phyloP scores from a whole-genome alignment of 2,329 filamentous ascomycete genomes.

The Penicillium sp. region DNA sequence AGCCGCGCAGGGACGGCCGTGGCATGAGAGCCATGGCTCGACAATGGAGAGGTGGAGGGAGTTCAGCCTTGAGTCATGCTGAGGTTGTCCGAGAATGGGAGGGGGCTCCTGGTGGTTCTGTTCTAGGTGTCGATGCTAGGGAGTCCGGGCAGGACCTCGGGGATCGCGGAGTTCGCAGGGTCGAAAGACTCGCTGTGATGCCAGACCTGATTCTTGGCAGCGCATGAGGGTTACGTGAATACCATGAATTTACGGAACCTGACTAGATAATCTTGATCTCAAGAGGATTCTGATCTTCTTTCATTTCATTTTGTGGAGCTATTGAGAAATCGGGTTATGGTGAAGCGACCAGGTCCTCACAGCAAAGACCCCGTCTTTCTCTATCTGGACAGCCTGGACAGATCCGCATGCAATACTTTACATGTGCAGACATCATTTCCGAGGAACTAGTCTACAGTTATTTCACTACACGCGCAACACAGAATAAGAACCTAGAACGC shows the following conservation, averaged over 20 bases:
- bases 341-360: neutral
- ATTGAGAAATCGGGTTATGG: neutral
- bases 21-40: conserved; percentile 35
- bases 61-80: conserved; percentile 20
- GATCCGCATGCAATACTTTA: neutral
- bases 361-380: neutral
- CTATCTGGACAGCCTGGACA: neutral
- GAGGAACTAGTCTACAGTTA: neutral
- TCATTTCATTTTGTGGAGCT: neutral
- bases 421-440: neutral
- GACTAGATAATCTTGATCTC: neutral
- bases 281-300: neutral
- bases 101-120: neutral
- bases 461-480: neutral
- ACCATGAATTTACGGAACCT: neutral
- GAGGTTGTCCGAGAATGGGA: conserved; percentile 12
- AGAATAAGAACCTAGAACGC: too few species aligned
- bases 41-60: conserved; percentile 3
- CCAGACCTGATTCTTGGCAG: conserved; percentile 11
- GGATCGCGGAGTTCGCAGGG: conserved; percentile 1
- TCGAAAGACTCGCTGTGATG: neutral
- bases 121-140: neutral
- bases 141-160: conserved; percentile 1
- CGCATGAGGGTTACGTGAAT: neutral
- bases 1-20: conserved; percentile 33